Evolutionary conservation across 2,329 filamentous ascomycete genomes (phyloP).

Genomic region (Penicillium decumbens): DNA sequence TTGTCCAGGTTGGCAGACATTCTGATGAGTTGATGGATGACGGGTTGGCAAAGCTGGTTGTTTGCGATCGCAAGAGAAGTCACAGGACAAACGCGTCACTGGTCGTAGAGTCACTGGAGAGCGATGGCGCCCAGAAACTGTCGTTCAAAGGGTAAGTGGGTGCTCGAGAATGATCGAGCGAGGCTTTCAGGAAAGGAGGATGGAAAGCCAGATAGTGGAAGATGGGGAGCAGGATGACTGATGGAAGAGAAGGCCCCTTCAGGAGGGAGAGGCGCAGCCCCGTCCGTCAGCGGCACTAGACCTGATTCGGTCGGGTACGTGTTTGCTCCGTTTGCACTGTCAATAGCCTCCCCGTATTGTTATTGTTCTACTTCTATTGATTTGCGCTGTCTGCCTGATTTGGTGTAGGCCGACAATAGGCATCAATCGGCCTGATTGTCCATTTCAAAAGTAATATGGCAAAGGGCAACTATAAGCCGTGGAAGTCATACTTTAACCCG

Average conservation of each 20-base stretch:
- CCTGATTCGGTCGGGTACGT: slow-evolving; percentile 17
- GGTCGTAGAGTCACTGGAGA: neutral
- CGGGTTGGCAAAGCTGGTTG: slow-evolving; percentile 13
- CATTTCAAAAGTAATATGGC: neutral
- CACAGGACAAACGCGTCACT: slow-evolving; percentile 11
- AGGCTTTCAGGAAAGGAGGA: slow-evolving; percentile 3
- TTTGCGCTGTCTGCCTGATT: neutral
- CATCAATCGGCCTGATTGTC: neutral
- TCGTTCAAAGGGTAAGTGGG: slow-evolving; percentile 8
- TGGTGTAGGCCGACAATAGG: neutral
- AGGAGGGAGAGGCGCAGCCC: slow-evolving; percentile 9
- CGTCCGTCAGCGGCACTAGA: slow-evolving; percentile 5
- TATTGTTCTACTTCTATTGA: neutral
- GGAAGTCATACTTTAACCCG: neutral
- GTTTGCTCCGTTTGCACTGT: slow-evolving; percentile 16
- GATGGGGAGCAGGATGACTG: slow-evolving; percentile 9
- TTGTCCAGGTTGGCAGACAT: slow-evolving; percentile 97
- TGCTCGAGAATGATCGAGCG: neutral
- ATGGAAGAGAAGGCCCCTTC: slow-evolving; percentile 8
- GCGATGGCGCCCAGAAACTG: slow-evolving; percentile 14
- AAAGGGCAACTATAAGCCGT: neutral
- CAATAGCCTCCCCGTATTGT: neutral
- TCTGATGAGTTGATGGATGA: slow-evolving; percentile 31
- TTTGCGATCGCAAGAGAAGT: slow-evolving; percentile 11
- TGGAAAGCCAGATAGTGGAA: slow-evolving; percentile 8